A percentile compares a stretch with the other conserved stretches of the same genome.
phyloP scores from a whole-genome alignment of 345 rosid species.

The Citrus glauca region DNA sequence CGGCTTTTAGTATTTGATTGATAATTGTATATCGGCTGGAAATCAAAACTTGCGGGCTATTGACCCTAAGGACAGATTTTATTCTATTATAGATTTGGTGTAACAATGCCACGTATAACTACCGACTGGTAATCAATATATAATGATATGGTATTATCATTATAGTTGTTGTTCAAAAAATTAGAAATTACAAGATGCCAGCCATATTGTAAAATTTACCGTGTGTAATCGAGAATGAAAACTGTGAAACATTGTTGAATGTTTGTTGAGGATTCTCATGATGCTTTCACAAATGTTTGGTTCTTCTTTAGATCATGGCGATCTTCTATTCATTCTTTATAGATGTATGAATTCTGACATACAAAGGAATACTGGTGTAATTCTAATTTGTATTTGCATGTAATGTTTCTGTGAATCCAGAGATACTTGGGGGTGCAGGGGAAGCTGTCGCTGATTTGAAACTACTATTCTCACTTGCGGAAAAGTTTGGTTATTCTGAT shows the following conservation, averaged over 20 bases:
- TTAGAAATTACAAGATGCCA: not conserved
- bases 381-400: conserved; percentile 6
- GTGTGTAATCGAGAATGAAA: not conserved
- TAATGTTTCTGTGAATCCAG: conserved; percentile 33
- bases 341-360: not conserved
- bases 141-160: no score
- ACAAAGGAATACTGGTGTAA: not conserved
- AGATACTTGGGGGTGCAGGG: conserved; percentile 69
- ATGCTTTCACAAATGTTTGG: not conserved
- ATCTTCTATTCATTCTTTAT: not conserved
- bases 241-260: not conserved
- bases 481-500: conserved; percentile 80
- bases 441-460: conserved; percentile 86
- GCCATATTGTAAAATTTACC: not conserved
- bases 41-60: no score
- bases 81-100: no score
- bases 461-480: conserved; percentile 77
- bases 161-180: not conserved
- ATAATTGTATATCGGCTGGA: no score
- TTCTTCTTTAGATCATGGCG: not conserved
- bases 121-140: no score
- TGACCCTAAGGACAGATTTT: no score
- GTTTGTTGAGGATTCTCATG: not conserved
- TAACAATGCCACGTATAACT: no score
- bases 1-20: no score